Evolutionary conservation across 2,329 filamentous ascomycete species (phyloP).

Genomic region (Nothomitra cinnamomea): DNA sequence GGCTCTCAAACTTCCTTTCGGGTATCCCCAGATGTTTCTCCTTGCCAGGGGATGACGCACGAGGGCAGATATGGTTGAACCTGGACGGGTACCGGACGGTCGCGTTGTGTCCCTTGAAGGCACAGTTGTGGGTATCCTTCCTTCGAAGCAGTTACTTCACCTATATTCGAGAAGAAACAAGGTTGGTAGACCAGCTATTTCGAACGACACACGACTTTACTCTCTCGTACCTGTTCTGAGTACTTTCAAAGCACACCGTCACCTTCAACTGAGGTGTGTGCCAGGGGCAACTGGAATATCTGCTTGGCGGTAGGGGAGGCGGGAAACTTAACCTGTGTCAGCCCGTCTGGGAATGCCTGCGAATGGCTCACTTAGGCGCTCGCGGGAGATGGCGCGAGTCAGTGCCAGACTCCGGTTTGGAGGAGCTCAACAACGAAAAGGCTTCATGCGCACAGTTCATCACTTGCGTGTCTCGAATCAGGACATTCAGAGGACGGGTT

Average conservation of each 20-base stretch:
- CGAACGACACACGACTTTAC: too few species aligned
- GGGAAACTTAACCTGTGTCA: not conserved
- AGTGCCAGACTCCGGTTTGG: too few species aligned
- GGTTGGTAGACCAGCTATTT: too few species aligned
- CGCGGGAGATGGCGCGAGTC: conserved; percentile 3
- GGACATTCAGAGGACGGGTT: too few species aligned
- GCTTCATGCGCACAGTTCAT: not conserved
- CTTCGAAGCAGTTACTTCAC: too few species aligned
- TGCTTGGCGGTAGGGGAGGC: conserved; percentile 2
- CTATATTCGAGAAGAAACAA: too few species aligned
- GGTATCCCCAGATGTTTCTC: not conserved
- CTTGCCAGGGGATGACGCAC: conserved; percentile 2
- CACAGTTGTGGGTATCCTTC: not conserved
- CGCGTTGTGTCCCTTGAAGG: not conserved
- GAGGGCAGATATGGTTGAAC: not conserved
- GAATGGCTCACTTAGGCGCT: not conserved
- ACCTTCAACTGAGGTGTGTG: not conserved
- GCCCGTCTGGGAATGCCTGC: not conserved
- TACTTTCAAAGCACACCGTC: not conserved
- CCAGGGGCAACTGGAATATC: not conserved
- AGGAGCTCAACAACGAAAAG: not conserved
- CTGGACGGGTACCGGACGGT: not conserved
- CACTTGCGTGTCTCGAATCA: too few species aligned
- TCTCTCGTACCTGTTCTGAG: not conserved
- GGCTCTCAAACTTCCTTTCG: not conserved